A percentile compares a stretch with the other conserved stretches of the same genome.
phyloP scores from a whole-genome alignment of 768 basidiomycete genomes.

The Amanita rimosa region DNA sequence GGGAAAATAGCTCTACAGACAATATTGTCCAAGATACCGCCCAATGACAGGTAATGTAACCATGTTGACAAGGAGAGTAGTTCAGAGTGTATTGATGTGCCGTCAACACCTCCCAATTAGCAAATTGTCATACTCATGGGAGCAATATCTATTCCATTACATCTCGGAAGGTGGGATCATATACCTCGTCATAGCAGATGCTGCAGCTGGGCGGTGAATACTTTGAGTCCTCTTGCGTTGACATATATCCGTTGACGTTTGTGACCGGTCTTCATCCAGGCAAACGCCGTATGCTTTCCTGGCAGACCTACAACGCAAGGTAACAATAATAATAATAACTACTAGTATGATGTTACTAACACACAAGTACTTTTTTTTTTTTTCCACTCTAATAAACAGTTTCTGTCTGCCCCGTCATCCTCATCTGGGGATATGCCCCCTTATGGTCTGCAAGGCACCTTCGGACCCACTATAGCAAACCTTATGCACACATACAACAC shows the following conservation, averaged over 20 bases:
- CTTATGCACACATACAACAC: conserved; percentile 88
- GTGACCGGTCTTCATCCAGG: too few relatives aligned
- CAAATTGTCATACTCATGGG: conserved; percentile 83
- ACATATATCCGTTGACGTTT: too few relatives aligned
- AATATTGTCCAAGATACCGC: conserved; percentile 92
- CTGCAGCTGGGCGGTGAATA: conserved; percentile 86
- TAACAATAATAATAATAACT: conserved; percentile 11
- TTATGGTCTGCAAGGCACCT: conserved; percentile 60
- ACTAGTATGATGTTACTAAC: background rate
- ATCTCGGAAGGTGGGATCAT: conserved; percentile 80
- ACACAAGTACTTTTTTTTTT: background rate
- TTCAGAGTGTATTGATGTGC: too few relatives aligned
- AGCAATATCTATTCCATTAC: conserved; percentile 91
- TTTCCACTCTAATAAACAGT: too few relatives aligned
- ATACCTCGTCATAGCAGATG: conserved; percentile 92
- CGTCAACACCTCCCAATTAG: conserved; percentile 24
- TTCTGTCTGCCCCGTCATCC: conserved; percentile 50
- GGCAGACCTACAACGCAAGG: conserved; percentile 74
- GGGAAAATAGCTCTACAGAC: conserved; percentile 69
- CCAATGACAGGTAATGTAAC: conserved; percentile 70
- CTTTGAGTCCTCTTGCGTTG: conserved; percentile 15
- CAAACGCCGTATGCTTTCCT: conserved; percentile 94
- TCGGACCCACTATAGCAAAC: conserved; percentile 56
- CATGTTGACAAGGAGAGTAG: too few relatives aligned
- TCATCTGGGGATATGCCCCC: conserved; percentile 48